Evolutionary conservation across 768 basidiomycete genomes (phyloP).

Genomic region (Amylocystis lapponica): DNA sequence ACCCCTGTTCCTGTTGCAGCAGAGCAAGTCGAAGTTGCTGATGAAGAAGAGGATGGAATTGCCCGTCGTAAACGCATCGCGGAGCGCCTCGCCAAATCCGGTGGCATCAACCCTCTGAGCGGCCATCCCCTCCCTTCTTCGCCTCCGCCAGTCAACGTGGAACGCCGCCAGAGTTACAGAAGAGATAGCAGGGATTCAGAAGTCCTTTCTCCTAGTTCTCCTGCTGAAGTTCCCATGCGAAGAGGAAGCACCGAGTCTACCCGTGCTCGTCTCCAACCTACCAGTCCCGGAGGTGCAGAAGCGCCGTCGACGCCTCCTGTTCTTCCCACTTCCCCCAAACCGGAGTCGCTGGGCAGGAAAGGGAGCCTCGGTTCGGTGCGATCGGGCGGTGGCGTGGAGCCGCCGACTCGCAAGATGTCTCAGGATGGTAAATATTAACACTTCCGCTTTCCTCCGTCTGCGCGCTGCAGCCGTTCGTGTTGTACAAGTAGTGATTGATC

Average conservation of each 20-base stretch:
- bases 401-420: slow-evolving; percentile 9
- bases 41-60: slow-evolving; percentile 45
- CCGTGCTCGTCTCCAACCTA: slow-evolving; percentile 1
- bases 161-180: slow-evolving; percentile 11
- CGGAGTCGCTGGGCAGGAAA: slow-evolving; percentile 14
- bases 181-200: slow-evolving; percentile 19
- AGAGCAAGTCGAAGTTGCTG: slow-evolving; percentile 2
- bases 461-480: slow-evolving; percentile 1
- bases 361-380: slow-evolving; percentile 14
- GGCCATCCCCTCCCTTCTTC: slow-evolving; percentile 24
- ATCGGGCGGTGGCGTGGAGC: slow-evolving; percentile 5
- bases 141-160: slow-evolving; percentile 1
- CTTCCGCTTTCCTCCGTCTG: slow-evolving; percentile 12
- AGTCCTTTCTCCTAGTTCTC: slow-evolving; percentile 13
- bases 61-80: slow-evolving; percentile 52
- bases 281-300: not conserved
- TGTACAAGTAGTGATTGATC: slow-evolving; percentile 22
- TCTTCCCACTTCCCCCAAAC: slow-evolving; percentile 6
- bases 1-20: not conserved
- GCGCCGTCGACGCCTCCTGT: slow-evolving; percentile 2
- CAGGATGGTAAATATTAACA: slow-evolving; percentile 41
- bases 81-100: slow-evolving; percentile 56
- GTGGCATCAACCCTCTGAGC: slow-evolving; percentile 52
- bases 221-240: not conserved
- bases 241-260: slow-evolving; percentile 4